Percentiles rank a stretch among this genome's conserved stretches.
Evolutionary conservation across 169 alveolate genomes (phyloP).

Genomic region (Cryptosporidium viatorum): DNA sequence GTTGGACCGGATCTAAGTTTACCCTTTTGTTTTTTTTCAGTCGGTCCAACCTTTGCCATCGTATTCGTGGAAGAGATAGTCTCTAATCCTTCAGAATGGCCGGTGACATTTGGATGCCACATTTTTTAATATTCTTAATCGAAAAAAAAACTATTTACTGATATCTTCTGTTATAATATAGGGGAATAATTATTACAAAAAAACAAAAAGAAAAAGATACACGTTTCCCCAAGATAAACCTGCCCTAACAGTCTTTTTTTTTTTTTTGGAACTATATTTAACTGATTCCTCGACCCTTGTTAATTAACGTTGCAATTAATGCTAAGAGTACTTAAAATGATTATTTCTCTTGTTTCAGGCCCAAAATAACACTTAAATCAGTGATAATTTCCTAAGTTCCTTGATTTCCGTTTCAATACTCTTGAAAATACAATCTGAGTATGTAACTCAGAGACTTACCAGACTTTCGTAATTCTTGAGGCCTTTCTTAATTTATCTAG

Average conservation of each 20-base stretch:
- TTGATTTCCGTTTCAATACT: not conserved
- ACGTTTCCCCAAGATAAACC: conserved; percentile 2
- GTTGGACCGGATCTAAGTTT: conserved; percentile 63
- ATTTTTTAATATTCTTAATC: not conserved
- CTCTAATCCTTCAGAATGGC: conserved; percentile 27
- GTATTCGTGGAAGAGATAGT: not conserved
- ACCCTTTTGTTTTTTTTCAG: conserved; percentile 38
- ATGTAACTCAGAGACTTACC: conserved; percentile 5
- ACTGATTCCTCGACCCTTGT: not conserved
- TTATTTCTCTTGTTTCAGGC: not conserved
- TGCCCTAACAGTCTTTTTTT: conserved; percentile 1
- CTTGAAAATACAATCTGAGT: not conserved
- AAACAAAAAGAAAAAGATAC: conserved; percentile 3
- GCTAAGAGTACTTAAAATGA: not conserved
- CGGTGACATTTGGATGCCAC: conserved; percentile 53
- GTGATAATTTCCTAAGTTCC: not conserved
- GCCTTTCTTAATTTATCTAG: conserved; percentile 26
- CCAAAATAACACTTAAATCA: conserved; percentile 3
- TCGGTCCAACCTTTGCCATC: conserved; percentile 39
- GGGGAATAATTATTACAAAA: not conserved
- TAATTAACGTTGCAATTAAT: not conserved
- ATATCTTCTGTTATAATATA: conserved; percentile 1
- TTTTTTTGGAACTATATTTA: not conserved
- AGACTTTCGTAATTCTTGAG: not conserved
- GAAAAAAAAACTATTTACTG: conserved; percentile 2